Evolutionary conservation across 768 basidiomycete species (phyloP), one percentile per base, ranked within the genome.

Genomic region (Dacryopinax primogenitus): DNA sequence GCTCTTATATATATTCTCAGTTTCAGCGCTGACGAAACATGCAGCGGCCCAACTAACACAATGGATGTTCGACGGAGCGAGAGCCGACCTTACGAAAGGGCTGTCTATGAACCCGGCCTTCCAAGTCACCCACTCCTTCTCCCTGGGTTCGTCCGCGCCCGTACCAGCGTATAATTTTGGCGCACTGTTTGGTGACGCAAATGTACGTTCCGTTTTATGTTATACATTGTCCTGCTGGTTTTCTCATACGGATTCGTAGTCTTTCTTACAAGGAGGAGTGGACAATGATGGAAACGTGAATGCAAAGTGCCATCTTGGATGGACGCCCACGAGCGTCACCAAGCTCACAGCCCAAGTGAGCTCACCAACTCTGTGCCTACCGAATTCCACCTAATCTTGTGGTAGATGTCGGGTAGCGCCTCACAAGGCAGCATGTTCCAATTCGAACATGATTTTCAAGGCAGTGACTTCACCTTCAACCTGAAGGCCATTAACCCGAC

Each of bases 91-190:
- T 70, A 88, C 90, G 61, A 99, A 98, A 78, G 87, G 83, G 70
- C 80, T 98, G 70, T 95, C 92, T 32, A 82, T 88, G 75, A 90
- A 85, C 75, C 96, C 96, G n/a, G 84, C 90, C 62, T 98, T 98
- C 83, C 95, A 98, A 80, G 88, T 97, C 71, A 94, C 93, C 67
- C 96, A 99, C 76, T 90, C 92, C 26, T 97, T 99, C 78, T 81
- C 86, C 66, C 79, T 97, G 65, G 96, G 92, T 21, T 92, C 91
- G 21, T 87, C 89, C 74, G 83, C 86, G n/a, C 76, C 81, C 0
- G 83, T 91, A 1, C 83, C 95, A 15, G 88, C 87, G 33, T 99
- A 99, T 77, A 93, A 92, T 76, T 97, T 98, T 73, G 90, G 88
- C 65, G 92, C 93, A 11, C 83, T 96, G 62, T 97, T 87, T 77